Conservation (phyloP, 2,329 filamentous ascomycete genomes). For the Hypoxylon sp. region DNA sequence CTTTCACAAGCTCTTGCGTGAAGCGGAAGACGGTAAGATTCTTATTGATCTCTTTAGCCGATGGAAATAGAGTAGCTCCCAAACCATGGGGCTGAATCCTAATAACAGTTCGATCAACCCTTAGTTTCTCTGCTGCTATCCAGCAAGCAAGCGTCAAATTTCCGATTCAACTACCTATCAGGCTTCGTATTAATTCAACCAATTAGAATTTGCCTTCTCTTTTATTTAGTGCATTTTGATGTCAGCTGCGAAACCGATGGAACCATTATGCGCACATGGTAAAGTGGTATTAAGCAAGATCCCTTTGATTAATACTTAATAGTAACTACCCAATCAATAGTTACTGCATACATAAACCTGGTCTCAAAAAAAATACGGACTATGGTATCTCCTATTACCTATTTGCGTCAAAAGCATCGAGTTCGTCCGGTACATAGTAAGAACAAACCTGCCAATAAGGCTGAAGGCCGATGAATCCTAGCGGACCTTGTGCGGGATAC, state of each 20-base stretch:
- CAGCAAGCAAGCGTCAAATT: too few relatives aligned
- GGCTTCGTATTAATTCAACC: constrained; percentile 7
- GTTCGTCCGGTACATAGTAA: not conserved
- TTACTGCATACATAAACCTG: too few relatives aligned
- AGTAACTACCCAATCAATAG: not conserved
- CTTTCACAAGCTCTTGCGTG: not conserved
- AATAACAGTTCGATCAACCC: too few relatives aligned
- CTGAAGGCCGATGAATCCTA: constrained; percentile 32
- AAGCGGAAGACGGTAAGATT: constrained; percentile 3
- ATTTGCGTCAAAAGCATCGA: not conserved
- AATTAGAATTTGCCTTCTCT: constrained; percentile 4
- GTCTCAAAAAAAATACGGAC: too few relatives aligned
- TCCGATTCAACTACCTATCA: constrained; percentile 1
- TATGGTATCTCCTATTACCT: too few relatives aligned
- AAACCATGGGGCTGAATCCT: too few relatives aligned
- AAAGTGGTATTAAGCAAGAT: constrained; percentile 4
- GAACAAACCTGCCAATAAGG: constrained; percentile 17
- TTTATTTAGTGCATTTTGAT: not conserved
- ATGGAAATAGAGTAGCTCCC: too few relatives aligned
- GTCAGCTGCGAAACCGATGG: constrained; percentile 9
- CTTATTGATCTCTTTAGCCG: too few relatives aligned
- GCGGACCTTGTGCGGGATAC: constrained; percentile 17
- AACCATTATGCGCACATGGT: too few relatives aligned
- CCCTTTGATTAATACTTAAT: not conserved
- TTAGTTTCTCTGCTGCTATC: too few relatives aligned